Evolutionary conservation across 2,329 filamentous ascomycete genomes (phyloP).

Genomic region (Juglanconis sp.): DNA sequence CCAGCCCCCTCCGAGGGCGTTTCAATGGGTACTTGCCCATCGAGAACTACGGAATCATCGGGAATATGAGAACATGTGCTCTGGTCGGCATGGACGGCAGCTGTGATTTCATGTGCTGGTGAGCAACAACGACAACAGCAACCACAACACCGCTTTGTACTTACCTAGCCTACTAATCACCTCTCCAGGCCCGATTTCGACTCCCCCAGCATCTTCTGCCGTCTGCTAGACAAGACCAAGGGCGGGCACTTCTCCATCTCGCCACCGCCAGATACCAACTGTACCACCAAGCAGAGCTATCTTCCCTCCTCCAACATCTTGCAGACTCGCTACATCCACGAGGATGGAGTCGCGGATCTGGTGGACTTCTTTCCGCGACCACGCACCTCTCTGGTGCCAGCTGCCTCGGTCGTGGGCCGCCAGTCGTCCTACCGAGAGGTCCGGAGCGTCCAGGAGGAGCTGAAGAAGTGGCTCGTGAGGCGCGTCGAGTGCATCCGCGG

Average conservation of each 20-base stretch:
- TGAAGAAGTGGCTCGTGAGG: slow-evolving; percentile 69
- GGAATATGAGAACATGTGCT: slow-evolving; percentile 76
- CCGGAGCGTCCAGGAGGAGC: slow-evolving; percentile 52
- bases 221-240: slow-evolving; percentile 70
- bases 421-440: slow-evolving; percentile 54
- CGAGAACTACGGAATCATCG: slow-evolving; percentile 77
- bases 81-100: slow-evolving; percentile 72
- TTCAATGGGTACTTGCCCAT: slow-evolving; percentile 56
- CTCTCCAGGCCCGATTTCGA: slow-evolving; percentile 70
- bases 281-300: slow-evolving; percentile 75
- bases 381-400: slow-evolving; percentile 47
- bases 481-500: slow-evolving; percentile 72
- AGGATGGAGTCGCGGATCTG: slow-evolving; percentile 70
- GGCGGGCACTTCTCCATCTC: slow-evolving; percentile 70
- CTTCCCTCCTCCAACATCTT: slow-evolving; percentile 72
- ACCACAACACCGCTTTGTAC: background rate
- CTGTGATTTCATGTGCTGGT: slow-evolving; percentile 77
- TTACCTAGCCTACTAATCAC: background rate
- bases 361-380: slow-evolving; percentile 75
- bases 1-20: slow-evolving; percentile 29
- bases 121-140: slow-evolving; percentile 22
- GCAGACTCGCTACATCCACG: slow-evolving; percentile 74
- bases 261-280: slow-evolving; percentile 47
- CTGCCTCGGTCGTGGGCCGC: background rate
- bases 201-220: slow-evolving; percentile 72